Evolutionary conservation across 139 green algal genomes (phyloP), one percentile per base, ranked within the genome.

Genomic region (Mesostigma viride): DNA sequence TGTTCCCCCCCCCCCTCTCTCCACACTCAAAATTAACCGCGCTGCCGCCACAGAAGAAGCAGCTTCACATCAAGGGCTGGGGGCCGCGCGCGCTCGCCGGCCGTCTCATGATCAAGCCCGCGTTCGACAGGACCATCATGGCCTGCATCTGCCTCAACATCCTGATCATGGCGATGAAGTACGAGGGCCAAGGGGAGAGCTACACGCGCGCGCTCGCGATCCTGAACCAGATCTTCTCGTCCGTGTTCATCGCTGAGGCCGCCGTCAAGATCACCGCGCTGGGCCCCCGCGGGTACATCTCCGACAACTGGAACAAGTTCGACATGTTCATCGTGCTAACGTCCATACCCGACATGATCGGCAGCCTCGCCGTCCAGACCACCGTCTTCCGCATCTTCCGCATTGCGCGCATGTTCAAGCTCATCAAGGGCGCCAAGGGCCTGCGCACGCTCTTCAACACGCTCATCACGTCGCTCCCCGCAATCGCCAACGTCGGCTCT

Each of bases 151-250:
- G 46, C 3, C 4, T 45, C 34, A 77, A 77, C 64, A 59, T 67
- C 3, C 8, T 72, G 51, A 44, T 47, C 33, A 71, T 77, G 63
- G 64, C 64, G 5, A 24, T 62, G 53, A 27, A 31, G 30, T 36
- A 68, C 51, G 26, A 77, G 20, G 70, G 35, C n/a, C 34, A 66
- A 33, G 28, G 47, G 24, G 48, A 60, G n/a, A 20, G 2, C 2
- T 72, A 69, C 36, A 59, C 34, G 5, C 32, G 17, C 17, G 4
- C 26, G n/a, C 62, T 64, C 5, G 32, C 35, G 8, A 44, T 71
- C 3, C 17, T 48, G 60, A 82, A 82, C 65, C 70, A 68, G 8
- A 61, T 73, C 61, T 85, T 85, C 65, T 76, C 70, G 14, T 40
- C 28, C 17, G 64, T 81, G 51, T 80, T 81, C 57, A 33, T 74